Evolutionary conservation across 257 asterid species (phyloP), one percentile per base, ranked within the genome.

Genomic region (Cruciata laevipes): DNA sequence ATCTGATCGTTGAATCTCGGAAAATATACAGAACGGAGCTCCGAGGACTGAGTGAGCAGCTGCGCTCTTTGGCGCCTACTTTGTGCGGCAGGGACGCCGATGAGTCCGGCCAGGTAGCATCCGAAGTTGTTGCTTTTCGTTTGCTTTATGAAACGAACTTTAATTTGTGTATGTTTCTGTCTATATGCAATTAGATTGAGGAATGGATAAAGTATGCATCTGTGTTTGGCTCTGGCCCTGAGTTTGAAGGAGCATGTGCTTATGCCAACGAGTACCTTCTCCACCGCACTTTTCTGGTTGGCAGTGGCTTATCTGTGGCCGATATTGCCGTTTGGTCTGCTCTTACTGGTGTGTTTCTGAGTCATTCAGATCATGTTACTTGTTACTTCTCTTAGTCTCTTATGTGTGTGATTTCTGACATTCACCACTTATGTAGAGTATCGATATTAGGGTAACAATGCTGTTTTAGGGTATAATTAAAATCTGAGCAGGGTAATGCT

Each of bases 241-340:
- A 93, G 72, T 93, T 93, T 75, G 96, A 93, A 81, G 97, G 90
- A 68, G 99, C 96, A 0, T 90, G 99, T 78, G 42, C 75, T 69
- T 79, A 63, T 71, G 96, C 84, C 58, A 92, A 93, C 75, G 82
- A 67, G 32, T 83, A 77, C 78, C 84, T 93, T 51, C 77, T 81
- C 77, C 86, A 81, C 27, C 74, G 66, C 40, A 90, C 97, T 9
- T 83, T 90, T 71, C 78, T 93, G 30, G 95, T 84, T 38, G 96
- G 95, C 64, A 69, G 80, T 74, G 69, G 75, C 53, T 66, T 94
- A 66, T 86, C 99, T 6, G 80, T 94, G 63, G 97, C 99, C 11
- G 99, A 93, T 80, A 80, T 88, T 23, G 85, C 95, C 31, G 75
- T 93, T 68, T 93, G 99, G 99, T 81, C 85, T 59, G 86, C 85